Evolutionary conservation across 805 yeast genomes (phyloP).

Genomic region (Zygosaccharomyces lentus): DNA sequence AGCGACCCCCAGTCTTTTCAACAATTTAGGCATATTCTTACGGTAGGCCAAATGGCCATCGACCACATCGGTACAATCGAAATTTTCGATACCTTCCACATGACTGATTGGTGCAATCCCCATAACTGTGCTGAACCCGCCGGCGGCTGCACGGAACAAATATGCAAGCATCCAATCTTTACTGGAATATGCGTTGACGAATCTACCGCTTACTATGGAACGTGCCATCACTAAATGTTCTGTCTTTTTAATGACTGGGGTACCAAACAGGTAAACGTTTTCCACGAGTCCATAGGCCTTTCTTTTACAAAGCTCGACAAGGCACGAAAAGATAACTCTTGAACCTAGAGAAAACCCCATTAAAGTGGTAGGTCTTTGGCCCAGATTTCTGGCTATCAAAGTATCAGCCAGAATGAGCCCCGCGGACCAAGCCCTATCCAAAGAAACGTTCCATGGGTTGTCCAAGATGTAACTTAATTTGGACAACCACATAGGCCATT

Average conservation of each 20-base stretch:
- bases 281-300: slow-evolving; percentile 88
- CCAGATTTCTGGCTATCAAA: slow-evolving; percentile 77
- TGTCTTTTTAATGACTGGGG: slow-evolving; percentile 74
- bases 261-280: slow-evolving; percentile 81
- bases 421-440: slow-evolving; percentile 96
- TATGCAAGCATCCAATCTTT: slow-evolving; percentile 97
- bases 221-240: slow-evolving; percentile 77
- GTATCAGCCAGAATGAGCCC: slow-evolving; percentile 91
- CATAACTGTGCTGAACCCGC: slow-evolving; percentile 87
- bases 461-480: slow-evolving; percentile 86
- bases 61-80: slow-evolving; percentile 80
- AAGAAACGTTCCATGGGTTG: slow-evolving; percentile 96
- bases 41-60: slow-evolving; percentile 98
- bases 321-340: slow-evolving; percentile 83
- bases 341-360: slow-evolving; percentile 95
- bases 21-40: slow-evolving; percentile 80
- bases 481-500: slow-evolving; percentile 85
- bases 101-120: slow-evolving; percentile 76
- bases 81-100: slow-evolving; percentile 68
- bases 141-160: slow-evolving; percentile 90
- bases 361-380: slow-evolving; percentile 85
- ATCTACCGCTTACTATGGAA: slow-evolving; percentile 83
- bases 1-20: slow-evolving; percentile 68
- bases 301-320: slow-evolving; percentile 75
- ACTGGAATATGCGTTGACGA: slow-evolving; percentile 83